These are phyloP conservation scores for Pelargonium citronellum DNA, from an alignment of 441 rosid species.

Conservation along the genomic window DNA sequence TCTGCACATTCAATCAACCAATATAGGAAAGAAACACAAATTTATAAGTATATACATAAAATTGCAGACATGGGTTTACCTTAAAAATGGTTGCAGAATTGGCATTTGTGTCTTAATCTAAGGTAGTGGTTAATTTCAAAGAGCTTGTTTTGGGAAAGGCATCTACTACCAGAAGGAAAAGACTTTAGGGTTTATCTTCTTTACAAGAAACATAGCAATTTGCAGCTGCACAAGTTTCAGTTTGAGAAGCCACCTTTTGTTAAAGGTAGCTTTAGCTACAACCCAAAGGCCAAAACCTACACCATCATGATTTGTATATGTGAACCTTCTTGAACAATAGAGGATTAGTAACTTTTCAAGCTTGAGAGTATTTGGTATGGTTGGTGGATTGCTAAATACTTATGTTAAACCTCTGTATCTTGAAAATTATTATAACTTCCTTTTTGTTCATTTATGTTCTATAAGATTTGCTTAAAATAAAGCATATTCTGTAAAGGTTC, in stretches of 20 bases:
- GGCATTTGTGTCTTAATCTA: neutral
- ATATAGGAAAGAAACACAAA: too few relatives aligned
- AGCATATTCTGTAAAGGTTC: conserved; percentile 23
- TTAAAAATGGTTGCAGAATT: too few relatives aligned
- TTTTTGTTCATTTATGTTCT: conserved; percentile 32
- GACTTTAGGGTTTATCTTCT: conserved; percentile 2
- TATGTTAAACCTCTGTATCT: neutral
- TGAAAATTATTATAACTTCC: conserved; percentile 16
- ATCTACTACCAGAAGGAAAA: neutral
- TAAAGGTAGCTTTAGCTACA: conserved; percentile 1
- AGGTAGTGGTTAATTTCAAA: neutral
- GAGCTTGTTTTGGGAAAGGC: conserved; percentile 1
- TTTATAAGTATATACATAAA: too few relatives aligned
- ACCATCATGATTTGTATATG: neutral
- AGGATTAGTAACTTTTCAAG: too few relatives aligned
- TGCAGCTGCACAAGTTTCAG: too few relatives aligned
- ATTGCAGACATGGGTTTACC: too few relatives aligned
- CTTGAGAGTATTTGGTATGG: too few relatives aligned
- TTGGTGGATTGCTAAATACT: too few relatives aligned
- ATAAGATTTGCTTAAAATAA: conserved; percentile 25
- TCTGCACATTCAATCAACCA: too few relatives aligned
- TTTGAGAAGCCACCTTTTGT: neutral
- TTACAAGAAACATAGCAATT: neutral
- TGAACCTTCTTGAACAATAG: conserved; percentile 2
- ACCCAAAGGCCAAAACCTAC: too few relatives aligned